Percentiles rank a stretch among this genome's conserved stretches.
phyloP scores from a whole-genome alignment of 2,329 filamentous ascomycete species.

The Exserohilum rostratum region DNA sequence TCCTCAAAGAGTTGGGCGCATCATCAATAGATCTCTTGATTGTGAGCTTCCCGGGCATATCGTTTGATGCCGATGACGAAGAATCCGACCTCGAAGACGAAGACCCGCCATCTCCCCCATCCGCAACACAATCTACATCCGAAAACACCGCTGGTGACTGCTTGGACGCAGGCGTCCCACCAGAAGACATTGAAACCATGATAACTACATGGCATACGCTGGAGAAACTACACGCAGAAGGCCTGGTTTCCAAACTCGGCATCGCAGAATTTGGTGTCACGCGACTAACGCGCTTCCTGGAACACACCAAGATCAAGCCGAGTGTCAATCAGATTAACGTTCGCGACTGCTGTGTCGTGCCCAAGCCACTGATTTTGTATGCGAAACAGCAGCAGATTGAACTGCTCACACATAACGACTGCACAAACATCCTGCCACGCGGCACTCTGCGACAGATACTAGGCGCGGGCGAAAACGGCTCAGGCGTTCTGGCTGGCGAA shows the following conservation, averaged over 20 bases:
- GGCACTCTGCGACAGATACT: conserved; percentile 86
- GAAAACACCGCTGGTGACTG: conserved; percentile 53
- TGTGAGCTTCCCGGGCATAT: conserved; percentile 89
- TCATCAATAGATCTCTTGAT: conserved; percentile 84
- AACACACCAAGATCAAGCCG: conserved; percentile 72
- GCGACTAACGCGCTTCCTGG: conserved; percentile 78
- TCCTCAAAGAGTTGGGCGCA: conserved; percentile 79
- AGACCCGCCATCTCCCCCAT: conserved; percentile 27
- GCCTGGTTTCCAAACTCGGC: conserved; percentile 76
- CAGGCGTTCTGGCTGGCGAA: conserved; percentile 74
- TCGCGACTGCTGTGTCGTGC: conserved; percentile 93
- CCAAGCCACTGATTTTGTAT: conserved; percentile 80
- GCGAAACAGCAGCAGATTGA: conserved; percentile 86
- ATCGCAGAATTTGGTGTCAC: conserved; percentile 90
- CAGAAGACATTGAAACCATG: conserved; percentile 64
- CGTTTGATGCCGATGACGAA: conserved; percentile 91
- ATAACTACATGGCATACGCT: conserved; percentile 72
- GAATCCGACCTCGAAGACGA: conserved; percentile 72
- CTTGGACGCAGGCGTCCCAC: conserved; percentile 41
- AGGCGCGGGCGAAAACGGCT: conserved; percentile 72
- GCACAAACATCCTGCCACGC: conserved; percentile 84
- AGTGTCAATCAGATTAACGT: conserved; percentile 95
- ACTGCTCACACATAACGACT: conserved; percentile 91
- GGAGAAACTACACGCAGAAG: conserved; percentile 73
- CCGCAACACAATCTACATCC: conserved; percentile 18